Evolutionary conservation across 768 basidiomycete genomes (phyloP).

Genomic region (Tubosaeta sp.): DNA sequence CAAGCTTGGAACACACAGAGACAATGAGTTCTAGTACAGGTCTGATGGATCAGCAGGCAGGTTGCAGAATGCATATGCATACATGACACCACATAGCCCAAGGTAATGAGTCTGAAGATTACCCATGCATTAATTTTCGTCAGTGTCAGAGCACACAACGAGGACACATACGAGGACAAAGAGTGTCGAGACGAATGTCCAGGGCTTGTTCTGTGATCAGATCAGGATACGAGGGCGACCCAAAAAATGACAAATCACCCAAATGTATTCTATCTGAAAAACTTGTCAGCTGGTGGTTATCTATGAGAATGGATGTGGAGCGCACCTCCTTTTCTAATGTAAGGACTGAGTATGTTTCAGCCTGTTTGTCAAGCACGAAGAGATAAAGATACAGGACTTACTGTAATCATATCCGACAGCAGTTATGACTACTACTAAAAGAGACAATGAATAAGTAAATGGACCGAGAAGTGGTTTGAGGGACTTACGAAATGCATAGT

Average conservation of each 20-base stretch:
- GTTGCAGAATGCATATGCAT: neutral
- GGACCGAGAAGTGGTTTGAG: neutral
- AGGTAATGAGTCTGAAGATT: neutral
- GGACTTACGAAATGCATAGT: neutral
- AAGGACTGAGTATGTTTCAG: neutral
- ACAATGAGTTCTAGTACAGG: neutral
- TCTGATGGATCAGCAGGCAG: neutral
- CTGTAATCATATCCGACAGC: neutral
- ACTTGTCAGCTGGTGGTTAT: neutral
- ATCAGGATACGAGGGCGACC: neutral
- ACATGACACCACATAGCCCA: neutral
- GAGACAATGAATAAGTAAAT: neutral
- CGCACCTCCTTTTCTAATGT: neutral
- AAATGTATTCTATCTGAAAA: neutral
- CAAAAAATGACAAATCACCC: neutral
- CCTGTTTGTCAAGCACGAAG: neutral
- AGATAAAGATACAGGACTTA: neutral
- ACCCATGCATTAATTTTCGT: neutral
- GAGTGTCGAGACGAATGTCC: neutral
- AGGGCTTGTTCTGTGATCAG: neutral
- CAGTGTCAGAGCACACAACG: neutral
- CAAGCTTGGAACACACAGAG: neutral
- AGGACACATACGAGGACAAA: neutral
- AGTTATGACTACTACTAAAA: neutral
- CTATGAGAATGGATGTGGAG: neutral